Evolutionary conservation across 805 yeast species (phyloP), one percentile per base, ranked within the genome.

Genomic region (Torulaspora quercuum): DNA sequence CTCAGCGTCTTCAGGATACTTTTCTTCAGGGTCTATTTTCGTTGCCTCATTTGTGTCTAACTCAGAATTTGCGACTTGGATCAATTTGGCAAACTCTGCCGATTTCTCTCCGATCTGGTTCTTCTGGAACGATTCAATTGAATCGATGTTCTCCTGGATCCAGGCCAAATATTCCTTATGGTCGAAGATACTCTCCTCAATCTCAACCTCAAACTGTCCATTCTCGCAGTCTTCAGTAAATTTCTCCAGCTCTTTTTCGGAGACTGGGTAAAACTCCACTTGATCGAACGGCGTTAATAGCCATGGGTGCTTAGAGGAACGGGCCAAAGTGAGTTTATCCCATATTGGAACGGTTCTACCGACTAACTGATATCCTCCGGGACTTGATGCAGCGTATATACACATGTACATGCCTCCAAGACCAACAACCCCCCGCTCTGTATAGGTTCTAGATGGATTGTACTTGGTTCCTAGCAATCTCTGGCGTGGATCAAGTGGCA

Each of bases 361-460:
- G 45, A 88, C 90, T 51, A 90, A 73, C 67, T 90, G 97, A 65
- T 90, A 90, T 20, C 98, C 98, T 66, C 98, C 98, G 31, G 98
- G 98, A 16, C 96, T 87, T 49, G 87, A 94, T 90, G 90, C 89
- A 20, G 97, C 87, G 65, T 90, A 90, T 52, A 90, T 89, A 69
- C 97, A 90, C 97, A 90, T 89, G 73, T 88, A 92, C 85, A 83
- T 87, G 52, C 98, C 97, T 46, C 98, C 98, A 59, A 92, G 81
- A 56, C 98, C 98, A 44, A 90, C 97, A 23, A 92, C 84, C 50
- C 98, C 98, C 57, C 87, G 86, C 25, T 96, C 95, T 2, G 98
- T 90, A 68, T 73, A 89, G 1, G 97, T 86, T 70, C 98, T 77
- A 9, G 96, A 84, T 25, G 98, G 98, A 59, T 90, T 90, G 67